Conservation (phyloP, 2,329 filamentous ascomycete genomes). For the Aschersonia sp. region DNA sequence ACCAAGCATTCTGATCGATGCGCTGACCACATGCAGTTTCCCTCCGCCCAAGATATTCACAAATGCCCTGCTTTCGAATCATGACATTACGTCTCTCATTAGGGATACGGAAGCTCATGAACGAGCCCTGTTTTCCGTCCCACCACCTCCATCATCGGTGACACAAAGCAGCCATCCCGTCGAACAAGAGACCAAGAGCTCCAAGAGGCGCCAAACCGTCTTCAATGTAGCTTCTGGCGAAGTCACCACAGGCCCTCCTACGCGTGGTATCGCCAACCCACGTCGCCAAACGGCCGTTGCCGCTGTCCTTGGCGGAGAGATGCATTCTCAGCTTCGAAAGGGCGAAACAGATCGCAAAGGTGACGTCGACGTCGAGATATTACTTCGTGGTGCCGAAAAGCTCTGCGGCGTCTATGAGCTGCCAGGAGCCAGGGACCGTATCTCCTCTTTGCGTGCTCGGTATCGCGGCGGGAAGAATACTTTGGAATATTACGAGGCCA, state of each 20-base stretch:
- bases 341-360: slow-evolving; percentile 37
- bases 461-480: slow-evolving; percentile 60
- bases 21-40: slow-evolving; percentile 43
- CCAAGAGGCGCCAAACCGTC: slow-evolving; percentile 43
- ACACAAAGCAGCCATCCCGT: slow-evolving; percentile 18
- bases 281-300: slow-evolving; percentile 73
- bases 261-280: slow-evolving; percentile 33
- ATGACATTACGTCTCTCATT: slow-evolving; percentile 89
- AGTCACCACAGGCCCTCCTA: slow-evolving; percentile 40
- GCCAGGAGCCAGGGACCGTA: slow-evolving; percentile 62
- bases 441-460: slow-evolving; percentile 55
- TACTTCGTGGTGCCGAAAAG: slow-evolving; percentile 79
- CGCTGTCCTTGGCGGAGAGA: slow-evolving; percentile 72
- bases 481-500: slow-evolving; percentile 64
- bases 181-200: slow-evolving; percentile 22
- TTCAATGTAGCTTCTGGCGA: slow-evolving; percentile 52
- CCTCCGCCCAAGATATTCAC: slow-evolving; percentile 88
- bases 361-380: slow-evolving; percentile 73
- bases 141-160: slow-evolving; percentile 48
- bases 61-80: slow-evolving; percentile 73
- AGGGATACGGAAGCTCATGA: slow-evolving; percentile 92
- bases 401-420: slow-evolving; percentile 78
- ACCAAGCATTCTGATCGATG: not conserved
- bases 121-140: slow-evolving; percentile 85
- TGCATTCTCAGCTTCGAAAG: slow-evolving; percentile 64